phyloP scores from a whole-genome alignment of 495 filamentous ascomycete genomes.

The Articulospora tetracladia region DNA sequence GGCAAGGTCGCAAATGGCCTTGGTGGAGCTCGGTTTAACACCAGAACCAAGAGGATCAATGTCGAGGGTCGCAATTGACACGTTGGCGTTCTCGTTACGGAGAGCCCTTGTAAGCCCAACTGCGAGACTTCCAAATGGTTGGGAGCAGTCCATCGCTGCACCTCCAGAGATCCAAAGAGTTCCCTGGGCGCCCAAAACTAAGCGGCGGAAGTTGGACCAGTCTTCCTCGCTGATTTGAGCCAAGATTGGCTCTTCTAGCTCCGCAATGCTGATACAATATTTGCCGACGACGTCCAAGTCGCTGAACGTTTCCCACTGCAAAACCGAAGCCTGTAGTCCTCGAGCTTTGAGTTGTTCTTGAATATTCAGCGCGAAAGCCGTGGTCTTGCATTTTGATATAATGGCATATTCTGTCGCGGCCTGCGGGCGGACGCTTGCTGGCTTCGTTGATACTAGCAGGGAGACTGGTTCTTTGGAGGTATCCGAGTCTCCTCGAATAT shows the following conservation, averaged over 20 bases:
- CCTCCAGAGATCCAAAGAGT: conserved; percentile 27
- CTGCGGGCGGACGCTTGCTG: no score
- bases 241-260: conserved; percentile 1
- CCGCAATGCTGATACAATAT: conserved; percentile 1
- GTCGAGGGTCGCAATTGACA: not conserved
- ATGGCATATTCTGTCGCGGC: no score
- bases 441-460: no score
- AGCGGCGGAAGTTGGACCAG: conserved; percentile 31
- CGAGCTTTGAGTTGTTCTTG: no score
- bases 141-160: not conserved
- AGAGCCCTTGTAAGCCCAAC: conserved; percentile 1
- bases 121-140: not conserved
- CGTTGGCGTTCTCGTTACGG: not conserved
- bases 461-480: no score
- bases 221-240: not conserved
- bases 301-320: not conserved
- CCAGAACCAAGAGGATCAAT: no score
- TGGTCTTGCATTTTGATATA: no score
- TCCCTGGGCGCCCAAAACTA: conserved; percentile 31
- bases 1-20: no score
- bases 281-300: not conserved
- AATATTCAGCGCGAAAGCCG: no score
- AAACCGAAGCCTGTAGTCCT: no score
- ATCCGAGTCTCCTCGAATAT: no score
- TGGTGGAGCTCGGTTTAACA: no score